A percentile compares a stretch with the other conserved stretches of the same genome.
These are phyloP conservation scores for Phytophthora lateralis DNA, from an alignment of 352 stramenopile genomes.

Conservation along the genomic window DNA sequence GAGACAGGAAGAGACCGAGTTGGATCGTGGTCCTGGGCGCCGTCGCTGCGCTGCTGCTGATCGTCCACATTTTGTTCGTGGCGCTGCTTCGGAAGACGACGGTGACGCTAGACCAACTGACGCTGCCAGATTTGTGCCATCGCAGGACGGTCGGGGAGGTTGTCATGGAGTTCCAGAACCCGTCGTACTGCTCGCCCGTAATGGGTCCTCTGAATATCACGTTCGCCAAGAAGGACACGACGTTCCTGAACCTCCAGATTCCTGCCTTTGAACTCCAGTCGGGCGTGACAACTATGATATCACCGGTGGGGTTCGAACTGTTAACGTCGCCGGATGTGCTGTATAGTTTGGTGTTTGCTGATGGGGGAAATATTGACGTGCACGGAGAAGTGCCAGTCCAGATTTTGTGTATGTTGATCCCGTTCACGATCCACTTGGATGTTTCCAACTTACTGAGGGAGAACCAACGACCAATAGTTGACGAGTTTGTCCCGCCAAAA, in stretches of 20 bases:
- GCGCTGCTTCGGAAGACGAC: conserved; percentile 65
- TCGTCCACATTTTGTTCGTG: conserved; percentile 71
- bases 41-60: conserved; percentile 39
- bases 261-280: conserved; percentile 62
- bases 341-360: conserved; percentile 58
- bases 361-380: conserved; percentile 48
- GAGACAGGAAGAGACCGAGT: conserved; percentile 9
- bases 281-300: conserved; percentile 56
- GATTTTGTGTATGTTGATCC: conserved; percentile 73
- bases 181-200: conserved; percentile 74
- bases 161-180: conserved; percentile 70
- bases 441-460: conserved; percentile 47
- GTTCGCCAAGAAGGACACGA: conserved; percentile 58
- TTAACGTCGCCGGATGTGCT: conserved; percentile 50
- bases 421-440: conserved; percentile 73
- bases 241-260: conserved; percentile 52
- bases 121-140: conserved; percentile 77
- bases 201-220: conserved; percentile 61
- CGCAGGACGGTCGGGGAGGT: conserved; percentile 48
- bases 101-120: conserved; percentile 58
- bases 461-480: conserved; percentile 3
- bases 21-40: conserved; percentile 39
- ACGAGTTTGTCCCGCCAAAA: conserved; percentile 8
- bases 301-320: conserved; percentile 50
- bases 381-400: conserved; percentile 52